These are phyloP conservation scores for Metschnikowia drakensbergensis DNA, from an alignment of 805 yeast species.

Conservation along the genomic window DNA sequence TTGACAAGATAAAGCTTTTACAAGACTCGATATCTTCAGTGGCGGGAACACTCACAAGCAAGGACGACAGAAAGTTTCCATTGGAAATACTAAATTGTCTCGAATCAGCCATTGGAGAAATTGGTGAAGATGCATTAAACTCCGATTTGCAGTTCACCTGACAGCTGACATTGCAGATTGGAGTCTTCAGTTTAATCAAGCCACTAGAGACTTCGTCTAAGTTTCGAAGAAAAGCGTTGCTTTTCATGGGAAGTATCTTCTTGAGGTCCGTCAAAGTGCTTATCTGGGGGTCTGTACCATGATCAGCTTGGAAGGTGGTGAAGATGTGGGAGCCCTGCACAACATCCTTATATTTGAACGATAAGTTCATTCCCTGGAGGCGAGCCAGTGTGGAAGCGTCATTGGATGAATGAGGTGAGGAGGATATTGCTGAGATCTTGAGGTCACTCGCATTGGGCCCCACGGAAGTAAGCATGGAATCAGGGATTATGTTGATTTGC, in stretches of 20 bases:
- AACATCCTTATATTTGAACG: slow-evolving; percentile 11
- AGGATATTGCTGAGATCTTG: background rate
- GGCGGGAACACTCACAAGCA: slow-evolving; percentile 7
- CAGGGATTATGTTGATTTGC: background rate
- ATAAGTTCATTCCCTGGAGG: slow-evolving; percentile 12
- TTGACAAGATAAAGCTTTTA: slow-evolving; percentile 22
- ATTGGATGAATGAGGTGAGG: background rate
- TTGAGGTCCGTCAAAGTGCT: background rate
- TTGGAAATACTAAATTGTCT: slow-evolving; percentile 12
- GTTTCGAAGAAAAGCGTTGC: slow-evolving; percentile 6
- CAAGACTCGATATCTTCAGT: slow-evolving; percentile 17
- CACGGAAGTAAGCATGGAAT: background rate
- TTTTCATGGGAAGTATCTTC: slow-evolving; percentile 5
- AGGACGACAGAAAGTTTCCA: slow-evolving; percentile 15
- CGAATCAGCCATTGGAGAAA: slow-evolving; percentile 15
- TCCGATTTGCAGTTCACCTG: slow-evolving; percentile 9
- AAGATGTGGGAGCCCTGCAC: slow-evolving; percentile 10
- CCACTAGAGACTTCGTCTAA: slow-evolving; percentile 5
- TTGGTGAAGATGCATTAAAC: slow-evolving; percentile 10
- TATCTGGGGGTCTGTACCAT: background rate
- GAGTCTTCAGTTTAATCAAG: slow-evolving; percentile 9
- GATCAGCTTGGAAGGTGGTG: slow-evolving; percentile 3
- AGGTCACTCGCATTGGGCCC: background rate
- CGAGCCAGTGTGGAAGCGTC: background rate
- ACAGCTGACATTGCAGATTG: slow-evolving; percentile 10